Conservation (phyloP, 2,329 filamentous ascomycete species). For the Ophiostoma piceae region DNA sequence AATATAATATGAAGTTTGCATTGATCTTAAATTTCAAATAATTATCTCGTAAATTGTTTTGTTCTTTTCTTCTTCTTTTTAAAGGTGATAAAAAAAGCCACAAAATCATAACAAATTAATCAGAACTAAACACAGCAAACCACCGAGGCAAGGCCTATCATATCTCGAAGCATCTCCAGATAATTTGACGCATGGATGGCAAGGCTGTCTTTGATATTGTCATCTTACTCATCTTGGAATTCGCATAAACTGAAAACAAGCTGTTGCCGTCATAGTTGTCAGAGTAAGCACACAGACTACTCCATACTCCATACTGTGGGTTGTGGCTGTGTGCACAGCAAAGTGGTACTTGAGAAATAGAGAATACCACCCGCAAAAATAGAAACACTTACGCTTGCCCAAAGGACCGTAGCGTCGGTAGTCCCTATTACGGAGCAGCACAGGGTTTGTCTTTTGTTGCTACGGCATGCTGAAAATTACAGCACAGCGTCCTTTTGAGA, state of each 20-base stretch:
- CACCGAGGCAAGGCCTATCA: neutral
- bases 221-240: neutral
- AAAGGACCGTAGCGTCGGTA: neutral
- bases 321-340: slow-evolving; percentile 1
- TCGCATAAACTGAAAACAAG: neutral
- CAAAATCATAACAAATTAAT: too few relatives aligned
- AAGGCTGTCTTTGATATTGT: neutral
- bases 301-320: neutral
- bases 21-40: too few relatives aligned
- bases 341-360: neutral
- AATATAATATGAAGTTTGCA: too few relatives aligned
- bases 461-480: slow-evolving; percentile 3
- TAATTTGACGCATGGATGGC: neutral
- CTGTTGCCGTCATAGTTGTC: neutral
- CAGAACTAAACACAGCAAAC: neutral
- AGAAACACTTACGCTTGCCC: neutral
- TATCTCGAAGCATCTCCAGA: neutral
- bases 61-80: too few relatives aligned
- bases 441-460: neutral
- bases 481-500: neutral
- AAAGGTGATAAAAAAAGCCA: too few relatives aligned
- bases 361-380: slow-evolving; percentile 7
- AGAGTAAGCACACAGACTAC: neutral
- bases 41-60: too few relatives aligned
- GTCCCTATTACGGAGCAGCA: slow-evolving; percentile 5